Conservation (phyloP, 2,329 filamentous ascomycete species). For the Lachnellula hyalina region DNA sequence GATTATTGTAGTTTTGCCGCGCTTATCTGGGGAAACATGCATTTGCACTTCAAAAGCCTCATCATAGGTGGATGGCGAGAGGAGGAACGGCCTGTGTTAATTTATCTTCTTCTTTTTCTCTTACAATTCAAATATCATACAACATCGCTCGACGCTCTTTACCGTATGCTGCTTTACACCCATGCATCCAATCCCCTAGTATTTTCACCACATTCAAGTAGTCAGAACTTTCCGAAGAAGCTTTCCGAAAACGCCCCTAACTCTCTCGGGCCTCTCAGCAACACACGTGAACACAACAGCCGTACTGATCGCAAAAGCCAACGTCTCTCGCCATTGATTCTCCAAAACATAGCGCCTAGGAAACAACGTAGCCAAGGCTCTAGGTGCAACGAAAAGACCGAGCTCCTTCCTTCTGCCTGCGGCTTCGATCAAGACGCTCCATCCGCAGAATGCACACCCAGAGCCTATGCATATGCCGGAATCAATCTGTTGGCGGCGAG, state of each 20-base stretch:
- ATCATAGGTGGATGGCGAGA: too few species aligned
- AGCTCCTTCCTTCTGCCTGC: slow-evolving; percentile 64
- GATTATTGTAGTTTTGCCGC: too few species aligned
- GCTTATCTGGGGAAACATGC: too few species aligned
- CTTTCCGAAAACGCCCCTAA: slow-evolving; percentile 64
- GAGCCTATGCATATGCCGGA: slow-evolving; percentile 62
- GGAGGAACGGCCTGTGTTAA: not conserved
- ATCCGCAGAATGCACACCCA: slow-evolving; percentile 73
- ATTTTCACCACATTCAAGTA: not conserved
- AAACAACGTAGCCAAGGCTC: slow-evolving; percentile 68
- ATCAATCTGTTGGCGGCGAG: slow-evolving; percentile 48
- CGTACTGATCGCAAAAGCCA: slow-evolving; percentile 61
- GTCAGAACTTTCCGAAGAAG: slow-evolving; percentile 38
- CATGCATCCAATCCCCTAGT: not conserved
- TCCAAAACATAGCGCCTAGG: slow-evolving; percentile 61
- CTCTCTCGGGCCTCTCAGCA: slow-evolving; percentile 54
- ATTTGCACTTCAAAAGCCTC: too few species aligned
- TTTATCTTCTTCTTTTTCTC: not conserved
- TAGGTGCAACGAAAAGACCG: slow-evolving; percentile 73
- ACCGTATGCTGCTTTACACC: not conserved
- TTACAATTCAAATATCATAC: not conserved
- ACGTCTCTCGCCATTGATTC: slow-evolving; percentile 62
- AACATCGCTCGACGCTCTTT: not conserved
- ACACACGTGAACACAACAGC: slow-evolving; percentile 66
- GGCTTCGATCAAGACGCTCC: slow-evolving; percentile 73